Evolutionary conservation across 495 filamentous ascomycete genomes (phyloP), one percentile per base, ranked within the genome.

Genomic region (Penicillium bialowiezense): DNA sequence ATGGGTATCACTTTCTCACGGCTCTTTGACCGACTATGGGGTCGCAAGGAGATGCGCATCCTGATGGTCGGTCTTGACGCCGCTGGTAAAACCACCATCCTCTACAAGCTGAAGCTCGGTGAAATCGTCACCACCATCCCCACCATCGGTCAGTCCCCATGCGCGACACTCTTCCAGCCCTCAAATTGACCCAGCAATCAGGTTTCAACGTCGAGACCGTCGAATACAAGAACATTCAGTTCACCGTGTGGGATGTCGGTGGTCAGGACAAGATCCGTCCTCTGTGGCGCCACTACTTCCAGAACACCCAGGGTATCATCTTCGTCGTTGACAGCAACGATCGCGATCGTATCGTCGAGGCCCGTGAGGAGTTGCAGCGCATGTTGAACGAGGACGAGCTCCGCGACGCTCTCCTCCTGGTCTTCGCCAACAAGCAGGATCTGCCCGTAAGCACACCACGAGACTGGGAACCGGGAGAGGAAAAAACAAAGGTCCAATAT

Each of bases 351-450:
- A 84, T 99, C 56, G 88, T 91, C 68, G 93, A 99, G 83, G 93
- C 93, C 58, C 89, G 95, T 37, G 93, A 97, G 80, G 93, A 99
- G 74, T 82, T 99, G 72, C 95, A 99, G 81, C 90, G 93, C 71
- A 99, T 99, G 95, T 79, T 99, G 81, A 99, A 99, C 77, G 93
- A 99, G 80, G 93, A 99, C 67, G 93, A 99, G 77, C 84, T 99
- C 63, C 83, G 93, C 65, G 93, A 99, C 76, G 93, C 93, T 58
- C 83, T 96, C 60, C 86, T 99, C 59, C 76, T 99, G 71, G 95
- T 99, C 56, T 99, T 99, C 65, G 93, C 93, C 79, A 99, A 99
- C 88, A 99, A 99, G 81, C 93, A 99, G 80, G 93, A 99, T 95
- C 74, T 99, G 78, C 93, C 93, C 39, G 92, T 96, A 79, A 69